Evolutionary conservation across 2,329 filamentous ascomycete species (phyloP), one percentile per base, ranked within the genome.

Genomic region (Ophiostoma populinum): DNA sequence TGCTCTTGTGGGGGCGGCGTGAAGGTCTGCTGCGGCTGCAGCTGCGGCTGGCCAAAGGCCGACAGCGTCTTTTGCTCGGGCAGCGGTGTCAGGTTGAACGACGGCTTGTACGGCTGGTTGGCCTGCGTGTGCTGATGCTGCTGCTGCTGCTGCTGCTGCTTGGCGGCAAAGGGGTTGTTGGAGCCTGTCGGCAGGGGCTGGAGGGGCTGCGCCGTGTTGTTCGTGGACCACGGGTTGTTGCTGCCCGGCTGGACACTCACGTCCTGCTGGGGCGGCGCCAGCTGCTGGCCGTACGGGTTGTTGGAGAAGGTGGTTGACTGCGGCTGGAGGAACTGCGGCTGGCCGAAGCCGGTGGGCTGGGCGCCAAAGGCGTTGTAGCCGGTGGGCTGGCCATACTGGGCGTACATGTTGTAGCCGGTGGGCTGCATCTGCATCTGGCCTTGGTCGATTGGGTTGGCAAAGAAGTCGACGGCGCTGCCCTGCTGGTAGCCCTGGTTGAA

Each of bases 401-500:
- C 60, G 43, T 67, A 67, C 36, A 55, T 52, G 54, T 71, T 60
- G 45, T 62, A 80, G n/a, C 82, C 83, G 1, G 83, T 92, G 3
- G 73, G 78, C 53, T 93, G 85, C 29, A 71, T 67, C 52, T 86
- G 75, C 45, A 77, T 67, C 52, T 86, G 77, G 47, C 60, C 72
- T 48, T 74, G 75, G 39, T 87, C 81, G 49, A 95, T 78, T 10
- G 86, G 83, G 55, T 98, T 98, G 40, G 87, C 90, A 48, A 92
- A 90, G 73, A 92, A 95, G 57, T 98, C 90, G 13, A 98, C 90
- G 10, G 83, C 82, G 38, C 80, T 80, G 52, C 93, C 87, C 58
- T 98, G 90, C 60, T 95, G 86, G 51, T 98, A 98, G 31, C 87
- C 87, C 58, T 93, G 86, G 56, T 94, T 95, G 61, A 83, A 85